Percentiles rank a stretch among this genome's conserved stretches.
Evolutionary conservation across 2,329 filamentous ascomycete genomes (phyloP).

Genomic region (Diplodia corticola): DNA sequence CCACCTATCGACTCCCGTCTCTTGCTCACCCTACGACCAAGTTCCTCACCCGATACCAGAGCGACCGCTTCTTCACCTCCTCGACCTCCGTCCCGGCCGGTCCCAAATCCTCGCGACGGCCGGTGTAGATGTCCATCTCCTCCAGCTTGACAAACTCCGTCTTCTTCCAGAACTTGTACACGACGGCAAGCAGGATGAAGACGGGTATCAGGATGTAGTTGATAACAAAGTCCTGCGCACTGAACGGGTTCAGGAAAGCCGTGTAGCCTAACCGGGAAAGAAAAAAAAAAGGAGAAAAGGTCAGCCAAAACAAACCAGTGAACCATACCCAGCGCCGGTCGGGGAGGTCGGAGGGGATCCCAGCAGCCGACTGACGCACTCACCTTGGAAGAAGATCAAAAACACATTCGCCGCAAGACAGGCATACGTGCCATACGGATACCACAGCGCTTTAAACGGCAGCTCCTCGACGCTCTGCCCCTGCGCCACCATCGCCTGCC

Average conservation of each 20-base stretch:
- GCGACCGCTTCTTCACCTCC: slow-evolving; percentile 13
- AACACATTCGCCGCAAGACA: slow-evolving; percentile 28
- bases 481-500: slow-evolving; percentile 40
- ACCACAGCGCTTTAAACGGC: slow-evolving; percentile 26
- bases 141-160: slow-evolving; percentile 39
- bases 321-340: too few relatives aligned
- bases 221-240: slow-evolving; percentile 26
- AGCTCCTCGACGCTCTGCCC: slow-evolving; percentile 35
- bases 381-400: slow-evolving; percentile 27
- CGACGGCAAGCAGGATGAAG: slow-evolving; percentile 25
- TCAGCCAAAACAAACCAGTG: not conserved
- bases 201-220: slow-evolving; percentile 28
- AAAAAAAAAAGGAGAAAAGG: too few relatives aligned
- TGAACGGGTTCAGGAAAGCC: slow-evolving; percentile 27
- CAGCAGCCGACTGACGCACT: too few relatives aligned
- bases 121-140: slow-evolving; percentile 45
- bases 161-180: slow-evolving; percentile 31
- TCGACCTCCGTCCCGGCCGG: not conserved
- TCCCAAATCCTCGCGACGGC: slow-evolving; percentile 27
- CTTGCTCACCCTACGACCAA: slow-evolving; percentile 11
- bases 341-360: too few relatives aligned
- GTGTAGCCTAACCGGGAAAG: slow-evolving; percentile 25
- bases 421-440: slow-evolving; percentile 26
- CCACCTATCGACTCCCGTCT: too few relatives aligned
- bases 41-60: slow-evolving; percentile 11